These are phyloP conservation scores for Ogataea populi-albae DNA, from an alignment of 805 yeast genomes.

Conservation along the genomic window DNA sequence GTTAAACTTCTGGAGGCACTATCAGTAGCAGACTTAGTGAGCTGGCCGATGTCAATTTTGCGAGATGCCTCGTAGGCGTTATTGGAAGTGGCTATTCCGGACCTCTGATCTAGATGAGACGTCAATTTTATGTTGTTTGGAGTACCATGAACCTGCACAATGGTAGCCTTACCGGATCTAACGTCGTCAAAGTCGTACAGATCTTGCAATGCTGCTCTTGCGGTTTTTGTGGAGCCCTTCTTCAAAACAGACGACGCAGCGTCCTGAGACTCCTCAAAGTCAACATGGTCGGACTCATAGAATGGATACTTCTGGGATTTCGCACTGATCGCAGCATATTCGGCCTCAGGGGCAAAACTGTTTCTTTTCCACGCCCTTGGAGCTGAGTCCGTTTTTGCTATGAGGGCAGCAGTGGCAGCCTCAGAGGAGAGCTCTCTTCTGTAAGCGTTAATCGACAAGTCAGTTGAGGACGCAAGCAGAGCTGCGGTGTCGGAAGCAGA, in stretches of 20 bases:
- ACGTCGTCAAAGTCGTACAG: constrained; percentile 43
- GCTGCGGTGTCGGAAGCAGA: constrained; percentile 78
- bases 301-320: constrained; percentile 33
- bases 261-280: constrained; percentile 36
- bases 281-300: constrained; percentile 26
- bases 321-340: constrained; percentile 41
- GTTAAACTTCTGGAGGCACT: constrained; percentile 45
- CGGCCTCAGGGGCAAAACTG: constrained; percentile 44
- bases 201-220: constrained; percentile 38
- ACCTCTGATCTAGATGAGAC: constrained; percentile 1
- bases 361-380: constrained; percentile 50
- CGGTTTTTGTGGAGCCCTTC: constrained; percentile 27
- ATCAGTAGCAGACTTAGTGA: constrained; percentile 30
- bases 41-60: constrained; percentile 29
- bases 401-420: constrained; percentile 64
- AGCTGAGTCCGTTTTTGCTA: constrained; percentile 44
- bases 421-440: constrained; percentile 58
- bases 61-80: constrained; percentile 30
- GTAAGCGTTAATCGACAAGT: constrained; percentile 61
- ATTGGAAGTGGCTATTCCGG: constrained; percentile 26
- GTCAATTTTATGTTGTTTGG: constrained; percentile 17
- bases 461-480: constrained; percentile 64
- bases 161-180: constrained; percentile 37
- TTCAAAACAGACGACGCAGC: constrained; percentile 45
- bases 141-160: constrained; percentile 25